Percentiles rank a stretch among this genome's conserved stretches.
phyloP scores from a whole-genome alignment of 2,329 filamentous ascomycete species.

The Orbilia ellipsospora region DNA sequence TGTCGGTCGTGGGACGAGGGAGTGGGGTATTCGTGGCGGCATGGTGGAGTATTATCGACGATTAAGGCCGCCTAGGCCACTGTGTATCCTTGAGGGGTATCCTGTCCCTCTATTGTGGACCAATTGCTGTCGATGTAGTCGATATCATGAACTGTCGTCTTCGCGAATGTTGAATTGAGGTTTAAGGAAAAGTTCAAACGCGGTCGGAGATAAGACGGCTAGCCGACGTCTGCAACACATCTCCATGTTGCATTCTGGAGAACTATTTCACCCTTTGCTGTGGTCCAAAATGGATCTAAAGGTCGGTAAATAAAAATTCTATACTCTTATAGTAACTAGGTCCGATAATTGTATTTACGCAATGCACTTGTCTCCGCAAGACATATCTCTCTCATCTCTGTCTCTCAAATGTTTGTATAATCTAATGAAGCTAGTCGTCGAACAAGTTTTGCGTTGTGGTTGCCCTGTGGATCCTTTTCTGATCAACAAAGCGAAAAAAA shows the following conservation, averaged over 20 bases:
- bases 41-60: constrained; percentile 17
- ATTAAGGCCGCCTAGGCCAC: constrained; percentile 40
- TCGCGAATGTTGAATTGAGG: constrained; percentile 22
- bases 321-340: background rate
- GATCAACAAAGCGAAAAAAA: background rate
- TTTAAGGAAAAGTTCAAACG: constrained; percentile 42
- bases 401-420: no score
- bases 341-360: background rate
- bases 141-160: constrained; percentile 15
- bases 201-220: constrained; percentile 36
- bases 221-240: background rate
- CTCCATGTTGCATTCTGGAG: background rate
- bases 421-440: no score
- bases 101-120: constrained; percentile 16
- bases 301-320: background rate
- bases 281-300: background rate
- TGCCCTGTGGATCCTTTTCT: constrained; percentile 20
- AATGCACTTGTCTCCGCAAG: no score
- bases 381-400: no score
- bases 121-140: constrained; percentile 32
- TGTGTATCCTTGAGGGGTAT: constrained; percentile 5
- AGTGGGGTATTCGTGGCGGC: constrained; percentile 49
- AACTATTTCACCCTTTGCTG: background rate
- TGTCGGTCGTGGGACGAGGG: constrained; percentile 23
- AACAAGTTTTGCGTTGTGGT: constrained; percentile 18